A percentile compares a stretch with the other conserved stretches of the same genome.
Conservation (phyloP, 306 rosid genomes). For the Hippophae tibetana region DNA sequence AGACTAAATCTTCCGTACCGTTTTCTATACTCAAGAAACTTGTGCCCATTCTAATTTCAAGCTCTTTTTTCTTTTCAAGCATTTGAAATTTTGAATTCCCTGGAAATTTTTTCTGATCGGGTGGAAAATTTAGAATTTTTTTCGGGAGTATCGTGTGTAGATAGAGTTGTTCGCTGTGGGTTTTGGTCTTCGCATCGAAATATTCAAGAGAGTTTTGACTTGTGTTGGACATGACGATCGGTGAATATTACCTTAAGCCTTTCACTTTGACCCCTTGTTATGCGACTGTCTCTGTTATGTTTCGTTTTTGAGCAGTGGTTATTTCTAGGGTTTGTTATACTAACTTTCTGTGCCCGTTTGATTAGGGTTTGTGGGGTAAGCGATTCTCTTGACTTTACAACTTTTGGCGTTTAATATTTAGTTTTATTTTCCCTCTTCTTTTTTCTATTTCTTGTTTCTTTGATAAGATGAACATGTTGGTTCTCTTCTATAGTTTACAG, state of each 20-base stretch:
- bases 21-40: slow-evolving; percentile 7
- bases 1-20: slow-evolving; percentile 1
- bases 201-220: slow-evolving; percentile 8
- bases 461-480: no score
- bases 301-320: slow-evolving; percentile 7
- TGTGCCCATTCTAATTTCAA: neutral
- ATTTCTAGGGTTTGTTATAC: slow-evolving; percentile 35
- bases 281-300: slow-evolving; percentile 15
- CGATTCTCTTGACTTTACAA: slow-evolving; percentile 10
- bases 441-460: slow-evolving; percentile 7
- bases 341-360: slow-evolving; percentile 21
- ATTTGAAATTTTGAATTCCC: neutral
- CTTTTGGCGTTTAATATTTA: neutral
- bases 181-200: slow-evolving; percentile 16
- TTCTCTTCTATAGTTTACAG: no score
- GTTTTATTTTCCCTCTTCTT: slow-evolving; percentile 9
- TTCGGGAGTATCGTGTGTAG: slow-evolving; percentile 14
- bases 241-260: slow-evolving; percentile 11
- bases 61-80: neutral
- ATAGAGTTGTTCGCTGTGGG: slow-evolving; percentile 15
- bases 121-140: slow-evolving; percentile 13
- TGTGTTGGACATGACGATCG: slow-evolving; percentile 19
- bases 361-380: slow-evolving; percentile 23
- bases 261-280: no score
- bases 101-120: slow-evolving; percentile 10